Base-by-base conservation (phyloP, 768 basidiomycete species). In the Boletus pseudopeckii region DNA sequence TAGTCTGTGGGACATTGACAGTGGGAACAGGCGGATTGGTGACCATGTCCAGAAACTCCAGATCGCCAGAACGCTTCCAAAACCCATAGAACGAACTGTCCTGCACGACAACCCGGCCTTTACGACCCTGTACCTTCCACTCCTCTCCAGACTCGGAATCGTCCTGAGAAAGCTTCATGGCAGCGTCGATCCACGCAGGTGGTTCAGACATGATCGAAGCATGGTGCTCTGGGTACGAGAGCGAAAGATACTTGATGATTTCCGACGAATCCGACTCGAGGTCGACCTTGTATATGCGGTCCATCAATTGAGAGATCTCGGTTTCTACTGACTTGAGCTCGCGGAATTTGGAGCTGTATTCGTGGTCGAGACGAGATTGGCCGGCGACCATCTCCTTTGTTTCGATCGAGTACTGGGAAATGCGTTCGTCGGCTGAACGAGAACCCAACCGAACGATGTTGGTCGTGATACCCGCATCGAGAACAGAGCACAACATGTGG, bases 371-470 rank as follows among this genome's bases (percentile, higher is more conserved):
- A 0, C 74, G 72, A 0, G 78, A 77, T 33, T 70, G 64, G 3
- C 74, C 72, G 0, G 73, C 74, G 33, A 70, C 67, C 61, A 58
- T 64, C 60, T 89, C 86, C 15, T 86, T 64, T 1, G 73, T 78
- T 54, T 86, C 80, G 15, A 91, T 75, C 4, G 79, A 82, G 64
- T 76, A 88, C 46, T 83, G 47, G 1, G 77, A 71, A n/a, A 88
- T 80, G 17, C 79, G 74, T 48, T 84, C 82, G 36, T 87, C 82
- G 0, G 76, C 66, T 0, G 85, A 77, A 15, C 83, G 78, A n/a
- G 83, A 77, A 0, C 90, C 90, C 7, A 90, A 74, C 0, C 90
- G 83, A 3, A 90, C 79, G 20, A 90, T 72, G 36, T 81, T 79
- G 0, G 71, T 66, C 0, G 88, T 89, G 57, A 90, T 88, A 0